Evolutionary conservation across 2,329 filamentous ascomycete genomes (phyloP).

Genomic region (Pezicula rhizophila): DNA sequence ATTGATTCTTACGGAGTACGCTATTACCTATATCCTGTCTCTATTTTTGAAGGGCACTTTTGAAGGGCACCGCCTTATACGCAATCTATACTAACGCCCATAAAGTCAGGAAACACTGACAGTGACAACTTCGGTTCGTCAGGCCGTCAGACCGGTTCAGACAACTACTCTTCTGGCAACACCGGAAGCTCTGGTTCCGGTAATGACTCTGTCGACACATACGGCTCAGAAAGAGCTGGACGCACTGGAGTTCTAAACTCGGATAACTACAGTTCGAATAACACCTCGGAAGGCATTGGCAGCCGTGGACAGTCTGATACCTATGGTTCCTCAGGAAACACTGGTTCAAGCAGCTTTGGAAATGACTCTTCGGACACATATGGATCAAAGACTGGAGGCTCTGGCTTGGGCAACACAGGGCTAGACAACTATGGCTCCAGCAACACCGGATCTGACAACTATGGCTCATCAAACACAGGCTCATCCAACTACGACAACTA

Average conservation of each 20-base stretch:
- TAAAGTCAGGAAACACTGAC: constrained; percentile 11
- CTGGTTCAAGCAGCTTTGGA: constrained; percentile 3
- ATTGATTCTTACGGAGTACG: constrained; percentile 6
- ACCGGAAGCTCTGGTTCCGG: constrained; percentile 19
- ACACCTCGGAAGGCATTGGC: background rate
- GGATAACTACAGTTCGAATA: background rate
- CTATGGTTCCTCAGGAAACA: constrained; percentile 27
- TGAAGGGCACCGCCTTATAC: background rate
- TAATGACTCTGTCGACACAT: constrained; percentile 13
- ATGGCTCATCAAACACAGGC: constrained; percentile 14
- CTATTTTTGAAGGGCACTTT: background rate
- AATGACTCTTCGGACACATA: constrained; percentile 7
- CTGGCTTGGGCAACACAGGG: constrained; percentile 11
- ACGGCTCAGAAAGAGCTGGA: constrained; percentile 27
- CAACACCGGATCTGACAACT: constrained; percentile 6
- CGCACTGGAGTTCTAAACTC: background rate
- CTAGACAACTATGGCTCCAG: constrained; percentile 21
- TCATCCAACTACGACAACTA: constrained; percentile 14
- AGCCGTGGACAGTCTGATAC: background rate
- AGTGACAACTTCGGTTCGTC: constrained; percentile 22
- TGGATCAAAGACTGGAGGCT: constrained; percentile 17
- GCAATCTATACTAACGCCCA: background rate
- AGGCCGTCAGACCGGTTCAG: constrained; percentile 7
- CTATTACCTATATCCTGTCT: too few species aligned
- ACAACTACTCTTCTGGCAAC: constrained; percentile 12